Percentiles rank a stretch among this genome's conserved stretches.
These are phyloP conservation scores for Lasiodiplodia gonubiensis DNA, from an alignment of 2,329 filamentous ascomycete species.

Conservation along the genomic window DNA sequence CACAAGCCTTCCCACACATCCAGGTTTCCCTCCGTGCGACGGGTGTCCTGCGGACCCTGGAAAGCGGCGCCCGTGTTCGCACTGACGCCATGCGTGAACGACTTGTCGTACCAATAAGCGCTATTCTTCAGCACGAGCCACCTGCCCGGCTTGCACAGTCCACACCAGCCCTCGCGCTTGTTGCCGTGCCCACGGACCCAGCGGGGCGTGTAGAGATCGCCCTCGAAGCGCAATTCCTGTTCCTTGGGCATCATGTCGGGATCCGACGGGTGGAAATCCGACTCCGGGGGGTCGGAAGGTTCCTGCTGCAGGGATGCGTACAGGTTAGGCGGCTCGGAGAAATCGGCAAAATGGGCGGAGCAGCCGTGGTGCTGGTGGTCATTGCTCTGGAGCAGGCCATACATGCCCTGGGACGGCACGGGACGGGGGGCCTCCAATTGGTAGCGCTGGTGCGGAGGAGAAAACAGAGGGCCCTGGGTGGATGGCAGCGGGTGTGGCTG, in stretches of 20 bases:
- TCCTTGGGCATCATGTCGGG: constrained; percentile 78
- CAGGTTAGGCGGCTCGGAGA: constrained; percentile 77
- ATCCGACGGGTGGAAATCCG: constrained; percentile 81
- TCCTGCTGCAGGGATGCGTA: constrained; percentile 77
- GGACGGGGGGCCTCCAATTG: constrained; percentile 62
- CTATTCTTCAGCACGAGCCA: constrained; percentile 91
- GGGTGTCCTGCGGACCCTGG: constrained; percentile 75
- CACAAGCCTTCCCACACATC: constrained; percentile 84
- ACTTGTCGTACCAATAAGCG: constrained; percentile 93
- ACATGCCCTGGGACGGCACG: constrained; percentile 71
- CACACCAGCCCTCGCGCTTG: constrained; percentile 88
- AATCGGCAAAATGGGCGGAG: constrained; percentile 70
- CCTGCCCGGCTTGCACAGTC: constrained; percentile 82
- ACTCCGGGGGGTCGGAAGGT: constrained; percentile 73
- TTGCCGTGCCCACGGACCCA: constrained; percentile 88
- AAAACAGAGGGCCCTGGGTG: constrained; percentile 51
- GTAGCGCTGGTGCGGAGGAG: constrained; percentile 60
- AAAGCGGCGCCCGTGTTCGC: constrained; percentile 80
- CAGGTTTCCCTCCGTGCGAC: constrained; percentile 78
- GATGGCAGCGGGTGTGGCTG: constrained; percentile 45
- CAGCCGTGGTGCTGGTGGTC: constrained; percentile 69
- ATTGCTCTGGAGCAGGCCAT: constrained; percentile 77
- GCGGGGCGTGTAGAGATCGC: constrained; percentile 80
- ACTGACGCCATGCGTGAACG: constrained; percentile 85
- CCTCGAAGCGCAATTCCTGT: constrained; percentile 75